These are phyloP conservation scores for Trametes elegans DNA, from an alignment of 768 basidiomycete species.

Conservation along the genomic window DNA sequence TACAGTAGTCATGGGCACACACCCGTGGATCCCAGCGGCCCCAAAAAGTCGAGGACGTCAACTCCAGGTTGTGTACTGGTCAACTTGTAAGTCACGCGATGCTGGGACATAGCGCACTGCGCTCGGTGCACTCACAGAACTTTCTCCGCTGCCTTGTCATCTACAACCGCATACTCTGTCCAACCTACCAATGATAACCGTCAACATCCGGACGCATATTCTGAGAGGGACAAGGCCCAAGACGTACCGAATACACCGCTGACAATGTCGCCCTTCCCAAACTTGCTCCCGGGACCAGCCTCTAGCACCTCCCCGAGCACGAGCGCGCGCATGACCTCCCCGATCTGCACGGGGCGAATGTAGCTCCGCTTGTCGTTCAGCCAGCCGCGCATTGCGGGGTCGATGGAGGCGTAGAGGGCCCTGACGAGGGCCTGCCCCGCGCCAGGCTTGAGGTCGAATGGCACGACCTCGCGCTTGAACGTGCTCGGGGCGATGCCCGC, in stretches of 20 bases:
- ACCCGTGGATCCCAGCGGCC: conserved; percentile 77
- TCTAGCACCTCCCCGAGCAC: conserved; percentile 67
- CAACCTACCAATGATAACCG: conserved; percentile 52
- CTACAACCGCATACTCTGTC: conserved; percentile 69
- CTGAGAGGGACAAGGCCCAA: too few species aligned
- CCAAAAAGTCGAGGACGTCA: conserved; percentile 73
- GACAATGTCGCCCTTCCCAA: conserved; percentile 71
- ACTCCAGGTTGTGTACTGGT: conserved; percentile 57
- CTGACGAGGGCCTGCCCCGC: conserved; percentile 64
- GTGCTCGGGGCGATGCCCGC: conserved; percentile 69
- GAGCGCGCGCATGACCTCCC: conserved; percentile 66
- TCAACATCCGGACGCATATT: too few species aligned
- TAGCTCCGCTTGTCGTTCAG: conserved; percentile 72
- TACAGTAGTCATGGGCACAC: conserved; percentile 19
- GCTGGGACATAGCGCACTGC: not conserved
- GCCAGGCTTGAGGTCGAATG: conserved; percentile 54
- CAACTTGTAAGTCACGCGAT: not conserved
- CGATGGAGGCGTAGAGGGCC: conserved; percentile 76
- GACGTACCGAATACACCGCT: conserved; percentile 56
- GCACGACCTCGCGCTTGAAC: conserved; percentile 59
- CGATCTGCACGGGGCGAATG: conserved; percentile 52
- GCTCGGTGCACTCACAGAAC: conserved; percentile 47
- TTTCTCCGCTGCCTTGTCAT: conserved; percentile 49
- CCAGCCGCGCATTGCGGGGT: conserved; percentile 89
- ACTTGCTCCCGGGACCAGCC: conserved; percentile 49